These are phyloP conservation scores for Salvia splendens DNA, from an alignment of 257 asterid species.

Conservation along the genomic window DNA sequence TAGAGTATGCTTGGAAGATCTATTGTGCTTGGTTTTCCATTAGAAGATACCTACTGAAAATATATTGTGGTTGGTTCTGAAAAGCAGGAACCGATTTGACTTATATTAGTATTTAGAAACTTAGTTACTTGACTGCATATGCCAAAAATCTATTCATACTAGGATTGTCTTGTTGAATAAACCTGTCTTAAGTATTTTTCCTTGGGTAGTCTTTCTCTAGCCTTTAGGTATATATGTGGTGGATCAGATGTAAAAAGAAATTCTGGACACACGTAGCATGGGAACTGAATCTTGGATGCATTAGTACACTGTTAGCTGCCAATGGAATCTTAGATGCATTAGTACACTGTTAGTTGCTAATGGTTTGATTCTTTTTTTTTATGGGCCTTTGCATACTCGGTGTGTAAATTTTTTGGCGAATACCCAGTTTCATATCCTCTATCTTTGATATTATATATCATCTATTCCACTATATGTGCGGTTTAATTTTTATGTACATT, in stretches of 20 bases:
- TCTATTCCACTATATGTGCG: background rate
- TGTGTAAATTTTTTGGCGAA: background rate
- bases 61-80: background rate
- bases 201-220: constrained; percentile 8
- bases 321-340: background rate
- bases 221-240: constrained; percentile 11
- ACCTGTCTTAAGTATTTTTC: background rate
- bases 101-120: constrained; percentile 8
- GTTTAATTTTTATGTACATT: background rate
- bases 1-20: constrained; percentile 11
- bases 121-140: background rate
- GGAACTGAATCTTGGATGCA: background rate
- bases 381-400: background rate
- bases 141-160: too few relatives aligned
- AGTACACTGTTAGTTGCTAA: background rate
- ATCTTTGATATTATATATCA: background rate
- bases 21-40: constrained; percentile 8
- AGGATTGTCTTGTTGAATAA: background rate
- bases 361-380: background rate
- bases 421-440: background rate
- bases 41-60: background rate
- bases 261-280: background rate
- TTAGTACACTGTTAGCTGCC: background rate
- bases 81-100: background rate
- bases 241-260: background rate